A percentile compares a stretch with the other conserved stretches of the same genome.
These are phyloP conservation scores for Podosphaera xanthii DNA, from an alignment of 2,329 filamentous ascomycete species.

Conservation along the genomic window DNA sequence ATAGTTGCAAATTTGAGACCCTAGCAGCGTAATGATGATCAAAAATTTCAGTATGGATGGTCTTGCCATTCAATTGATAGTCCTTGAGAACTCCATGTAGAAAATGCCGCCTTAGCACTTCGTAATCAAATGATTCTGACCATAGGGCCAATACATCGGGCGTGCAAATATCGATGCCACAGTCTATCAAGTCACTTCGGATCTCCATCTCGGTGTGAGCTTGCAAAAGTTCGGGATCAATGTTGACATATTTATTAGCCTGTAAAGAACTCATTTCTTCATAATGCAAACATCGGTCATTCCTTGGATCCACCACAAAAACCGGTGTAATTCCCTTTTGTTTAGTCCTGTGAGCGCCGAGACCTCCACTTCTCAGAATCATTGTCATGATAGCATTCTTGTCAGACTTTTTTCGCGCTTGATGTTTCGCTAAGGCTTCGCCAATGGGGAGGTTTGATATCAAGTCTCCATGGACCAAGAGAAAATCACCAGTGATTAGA, in stretches of 20 bases:
- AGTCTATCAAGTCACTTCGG: constrained; percentile 73
- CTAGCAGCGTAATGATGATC: constrained; percentile 67
- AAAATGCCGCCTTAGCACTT: constrained; percentile 70
- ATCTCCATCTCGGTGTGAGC: constrained; percentile 55
- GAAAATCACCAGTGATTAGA: constrained; percentile 72
- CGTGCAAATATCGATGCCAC: constrained; percentile 90
- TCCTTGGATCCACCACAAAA: constrained; percentile 66
- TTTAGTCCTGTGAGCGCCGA: constrained; percentile 50
- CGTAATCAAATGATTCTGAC: constrained; percentile 96
- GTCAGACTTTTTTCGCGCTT: constrained; percentile 56
- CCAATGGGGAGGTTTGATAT: constrained; percentile 80
- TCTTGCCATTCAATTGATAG: constrained; percentile 89
- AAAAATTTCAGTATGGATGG: constrained; percentile 78
- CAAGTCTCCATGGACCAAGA: constrained; percentile 79
- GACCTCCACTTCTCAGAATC: constrained; percentile 58
- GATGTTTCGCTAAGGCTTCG: constrained; percentile 52
- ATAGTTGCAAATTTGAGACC: constrained; percentile 67
- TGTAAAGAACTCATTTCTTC: constrained; percentile 63
- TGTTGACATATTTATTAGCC: constrained; percentile 38
- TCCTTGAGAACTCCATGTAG: constrained; percentile 86
- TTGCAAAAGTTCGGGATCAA: constrained; percentile 62
- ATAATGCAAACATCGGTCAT: constrained; percentile 72
- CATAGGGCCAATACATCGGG: constrained; percentile 85
- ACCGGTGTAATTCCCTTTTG: constrained; percentile 52
- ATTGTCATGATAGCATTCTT: constrained; percentile 97